Percentiles rank a stretch among this genome's conserved stretches.
These are phyloP conservation scores for Metschnikowia reukaufii DNA, from an alignment of 805 yeast genomes.

Conservation along the genomic window DNA sequence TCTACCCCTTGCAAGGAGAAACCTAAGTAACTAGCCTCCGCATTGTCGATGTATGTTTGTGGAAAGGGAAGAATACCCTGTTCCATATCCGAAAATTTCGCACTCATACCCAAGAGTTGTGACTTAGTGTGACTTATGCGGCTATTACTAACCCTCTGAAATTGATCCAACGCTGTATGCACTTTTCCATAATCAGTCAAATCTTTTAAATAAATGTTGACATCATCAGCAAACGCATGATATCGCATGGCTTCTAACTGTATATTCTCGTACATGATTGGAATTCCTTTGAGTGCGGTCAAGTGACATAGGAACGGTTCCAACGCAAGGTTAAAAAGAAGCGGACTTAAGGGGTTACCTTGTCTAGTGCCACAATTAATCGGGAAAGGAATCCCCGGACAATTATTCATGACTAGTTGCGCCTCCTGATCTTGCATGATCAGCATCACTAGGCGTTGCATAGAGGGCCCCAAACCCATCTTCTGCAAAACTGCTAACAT, in stretches of 20 bases:
- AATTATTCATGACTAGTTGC: slow-evolving; percentile 2
- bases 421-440: slow-evolving; percentile 5
- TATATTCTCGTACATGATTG: neutral
- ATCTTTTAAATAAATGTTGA: neutral
- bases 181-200: neutral
- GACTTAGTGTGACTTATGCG: neutral
- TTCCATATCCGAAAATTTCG: neutral
- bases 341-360: slow-evolving; percentile 9
- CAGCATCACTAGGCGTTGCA: slow-evolving; percentile 5
- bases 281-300: neutral
- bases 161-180: neutral
- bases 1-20: slow-evolving; percentile 1
- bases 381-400: slow-evolving; percentile 1
- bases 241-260: neutral
- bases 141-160: neutral
- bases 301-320: slow-evolving; percentile 6
- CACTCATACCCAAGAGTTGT: neutral
- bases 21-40: neutral
- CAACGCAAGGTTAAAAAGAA: slow-evolving; percentile 6
- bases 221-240: slow-evolving; percentile 10
- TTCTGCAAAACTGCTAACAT: neutral
- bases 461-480: neutral
- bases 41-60: neutral
- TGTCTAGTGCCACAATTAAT: slow-evolving; percentile 5
- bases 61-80: slow-evolving; percentile 2